These are phyloP conservation scores for Forsythia suspensa DNA, from an alignment of 257 asterid genomes.

Conservation along the genomic window DNA sequence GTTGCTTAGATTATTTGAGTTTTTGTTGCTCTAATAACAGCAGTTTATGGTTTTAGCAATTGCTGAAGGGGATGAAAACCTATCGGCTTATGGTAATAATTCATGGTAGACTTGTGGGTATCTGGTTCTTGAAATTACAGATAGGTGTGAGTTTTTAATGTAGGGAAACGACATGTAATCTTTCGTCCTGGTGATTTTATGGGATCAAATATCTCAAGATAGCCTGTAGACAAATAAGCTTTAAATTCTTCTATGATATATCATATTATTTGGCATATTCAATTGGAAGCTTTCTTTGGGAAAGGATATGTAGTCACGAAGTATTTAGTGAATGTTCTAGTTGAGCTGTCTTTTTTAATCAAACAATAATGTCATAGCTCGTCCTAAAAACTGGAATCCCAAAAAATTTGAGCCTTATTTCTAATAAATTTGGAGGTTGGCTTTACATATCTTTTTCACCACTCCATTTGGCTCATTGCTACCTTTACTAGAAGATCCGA, in stretches of 20 bases:
- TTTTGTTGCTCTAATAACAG: too few species aligned
- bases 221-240: not conserved
- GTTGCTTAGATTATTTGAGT: too few species aligned
- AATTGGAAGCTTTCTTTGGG: not conserved
- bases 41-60: too few species aligned
- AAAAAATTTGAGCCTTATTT: not conserved
- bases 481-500: not conserved
- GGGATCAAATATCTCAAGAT: not conserved
- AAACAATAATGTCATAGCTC: not conserved
- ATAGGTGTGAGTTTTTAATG: not conserved
- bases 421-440: not conserved
- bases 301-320: not conserved
- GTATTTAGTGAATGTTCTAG: not conserved
- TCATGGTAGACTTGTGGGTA: not conserved
- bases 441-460: not conserved
- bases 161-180: not conserved
- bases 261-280: not conserved
- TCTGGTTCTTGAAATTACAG: too few species aligned
- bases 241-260: not conserved
- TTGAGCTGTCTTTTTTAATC: not conserved
- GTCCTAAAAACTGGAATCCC: not conserved
- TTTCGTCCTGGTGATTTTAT: too few species aligned
- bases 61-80: too few species aligned
- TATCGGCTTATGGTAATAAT: too few species aligned
- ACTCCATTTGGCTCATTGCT: not conserved